phyloP scores from a whole-genome alignment of 768 basidiomycete species.

The Gymnopilus dilepis region DNA sequence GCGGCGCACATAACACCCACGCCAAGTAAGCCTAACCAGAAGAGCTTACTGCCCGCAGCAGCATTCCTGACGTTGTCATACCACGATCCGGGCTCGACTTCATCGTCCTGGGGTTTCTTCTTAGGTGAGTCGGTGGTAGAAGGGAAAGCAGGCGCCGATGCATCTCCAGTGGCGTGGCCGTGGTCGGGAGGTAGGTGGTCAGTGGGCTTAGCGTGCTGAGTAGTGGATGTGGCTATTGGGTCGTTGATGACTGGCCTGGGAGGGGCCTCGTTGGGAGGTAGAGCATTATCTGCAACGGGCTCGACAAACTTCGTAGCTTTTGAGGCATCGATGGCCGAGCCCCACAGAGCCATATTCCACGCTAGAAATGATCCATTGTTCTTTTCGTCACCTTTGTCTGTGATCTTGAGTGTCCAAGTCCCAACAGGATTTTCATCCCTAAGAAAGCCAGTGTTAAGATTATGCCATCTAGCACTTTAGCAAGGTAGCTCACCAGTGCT shows the following conservation, averaged over 20 bases:
- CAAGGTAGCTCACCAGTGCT: slow-evolving; percentile 76
- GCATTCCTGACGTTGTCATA: not conserved
- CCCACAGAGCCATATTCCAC: slow-evolving; percentile 94
- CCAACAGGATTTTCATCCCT: slow-evolving; percentile 95
- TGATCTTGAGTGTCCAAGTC: slow-evolving; percentile 86
- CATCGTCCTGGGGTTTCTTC: slow-evolving; percentile 29
- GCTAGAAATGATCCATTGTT: slow-evolving; percentile 76
- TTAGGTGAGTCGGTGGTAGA: slow-evolving; percentile 29
- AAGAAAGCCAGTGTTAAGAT: slow-evolving; percentile 15
- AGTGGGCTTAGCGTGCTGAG: slow-evolving; percentile 81
- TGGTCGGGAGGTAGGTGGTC: slow-evolving; percentile 84
- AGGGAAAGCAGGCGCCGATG: slow-evolving; percentile 67
- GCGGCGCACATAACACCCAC: slow-evolving; percentile 73
- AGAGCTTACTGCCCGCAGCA: not conserved
- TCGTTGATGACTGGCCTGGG: slow-evolving; percentile 41
- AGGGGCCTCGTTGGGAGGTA: slow-evolving; percentile 46
- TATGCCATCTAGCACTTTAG: not conserved
- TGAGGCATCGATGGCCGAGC: slow-evolving; percentile 74
- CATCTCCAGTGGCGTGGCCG: slow-evolving; percentile 76
- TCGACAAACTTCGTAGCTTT: slow-evolving; percentile 67
- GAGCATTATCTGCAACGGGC: slow-evolving; percentile 51
- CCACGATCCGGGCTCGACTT: slow-evolving; percentile 13
- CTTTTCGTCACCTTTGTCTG: slow-evolving; percentile 64
- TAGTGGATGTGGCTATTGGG: slow-evolving; percentile 47
- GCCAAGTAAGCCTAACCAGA: slow-evolving; percentile 40